Evolutionary conservation across 108 stramenopile species (phyloP).

Genomic region (Epithemia pelagica): DNA sequence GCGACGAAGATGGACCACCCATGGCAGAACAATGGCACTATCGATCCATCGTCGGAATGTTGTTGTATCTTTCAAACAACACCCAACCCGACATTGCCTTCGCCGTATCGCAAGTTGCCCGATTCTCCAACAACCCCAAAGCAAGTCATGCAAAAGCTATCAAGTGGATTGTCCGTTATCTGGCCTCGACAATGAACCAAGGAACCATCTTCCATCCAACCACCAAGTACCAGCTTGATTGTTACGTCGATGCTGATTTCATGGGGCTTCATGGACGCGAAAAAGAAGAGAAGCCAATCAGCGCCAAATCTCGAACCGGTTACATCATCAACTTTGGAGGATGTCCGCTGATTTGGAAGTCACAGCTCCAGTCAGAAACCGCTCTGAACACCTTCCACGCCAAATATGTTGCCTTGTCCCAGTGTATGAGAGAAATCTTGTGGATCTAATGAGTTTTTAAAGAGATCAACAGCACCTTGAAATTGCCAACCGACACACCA

Average conservation of each 20-base stretch:
- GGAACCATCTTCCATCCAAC: constrained; percentile 20
- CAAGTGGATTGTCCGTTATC: constrained; percentile 34
- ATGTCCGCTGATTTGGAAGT: constrained; percentile 41
- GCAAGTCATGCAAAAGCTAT: constrained; percentile 31
- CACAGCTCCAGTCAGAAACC: constrained; percentile 28
- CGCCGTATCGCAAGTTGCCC: constrained; percentile 29
- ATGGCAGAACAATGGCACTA: constrained; percentile 29
- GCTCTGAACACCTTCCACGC: constrained; percentile 33
- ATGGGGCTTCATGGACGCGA: no score
- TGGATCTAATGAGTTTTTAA: constrained; percentile 15
- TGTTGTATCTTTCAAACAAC: constrained; percentile 26
- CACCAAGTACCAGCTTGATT: constrained; percentile 10
- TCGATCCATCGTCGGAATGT: constrained; percentile 31
- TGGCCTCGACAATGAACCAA: constrained; percentile 15
- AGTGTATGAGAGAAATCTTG: constrained; percentile 15
- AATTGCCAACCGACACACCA: no score
- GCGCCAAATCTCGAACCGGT: constrained; percentile 36
- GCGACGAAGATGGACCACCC: constrained; percentile 25
- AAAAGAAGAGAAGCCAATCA: no score
- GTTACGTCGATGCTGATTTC: no score
- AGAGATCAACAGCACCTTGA: no score
- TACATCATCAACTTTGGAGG: constrained; percentile 26
- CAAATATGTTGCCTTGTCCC: constrained; percentile 29
- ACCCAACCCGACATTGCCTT: constrained; percentile 28
- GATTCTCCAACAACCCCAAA: constrained; percentile 22